These are phyloP conservation scores for Hortaea sp. DNA, from an alignment of 2,329 filamentous ascomycete genomes.

Conservation along the genomic window DNA sequence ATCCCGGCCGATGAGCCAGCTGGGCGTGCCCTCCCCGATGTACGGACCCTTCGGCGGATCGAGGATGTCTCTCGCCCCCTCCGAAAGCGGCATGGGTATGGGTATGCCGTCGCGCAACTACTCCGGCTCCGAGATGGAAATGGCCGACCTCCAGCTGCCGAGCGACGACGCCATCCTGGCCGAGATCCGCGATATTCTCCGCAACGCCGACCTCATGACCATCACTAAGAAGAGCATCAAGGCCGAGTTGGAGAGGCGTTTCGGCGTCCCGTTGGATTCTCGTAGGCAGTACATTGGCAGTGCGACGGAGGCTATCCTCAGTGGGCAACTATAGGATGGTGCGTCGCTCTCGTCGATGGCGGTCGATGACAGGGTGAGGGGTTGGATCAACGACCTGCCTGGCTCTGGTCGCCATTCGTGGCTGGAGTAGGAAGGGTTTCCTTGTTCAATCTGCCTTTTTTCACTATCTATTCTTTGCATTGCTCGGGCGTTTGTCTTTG, in stretches of 20 bases:
- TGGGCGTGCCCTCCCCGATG: slow-evolving; percentile 40
- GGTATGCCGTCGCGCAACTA: slow-evolving; percentile 14
- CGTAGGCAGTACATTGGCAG: slow-evolving; percentile 77
- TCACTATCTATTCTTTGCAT: too few relatives aligned
- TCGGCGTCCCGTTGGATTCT: slow-evolving; percentile 73
- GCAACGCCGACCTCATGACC: slow-evolving; percentile 88
- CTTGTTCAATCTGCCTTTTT: too few relatives aligned
- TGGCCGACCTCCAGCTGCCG: slow-evolving; percentile 55
- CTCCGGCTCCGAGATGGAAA: slow-evolving; percentile 47
- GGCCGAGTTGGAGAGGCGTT: slow-evolving; percentile 79
- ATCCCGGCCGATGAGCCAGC: slow-evolving; percentile 48
- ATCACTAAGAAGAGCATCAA: slow-evolving; percentile 99
- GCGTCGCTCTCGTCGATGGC: background rate
- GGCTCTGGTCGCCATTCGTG: too few relatives aligned
- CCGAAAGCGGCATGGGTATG: slow-evolving; percentile 40
- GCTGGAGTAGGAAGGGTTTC: too few relatives aligned
- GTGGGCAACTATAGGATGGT: slow-evolving; percentile 26
- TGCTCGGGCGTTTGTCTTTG: too few relatives aligned
- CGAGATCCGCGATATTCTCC: slow-evolving; percentile 89
- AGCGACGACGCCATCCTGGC: slow-evolving; percentile 81
- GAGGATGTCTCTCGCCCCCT: slow-evolving; percentile 68
- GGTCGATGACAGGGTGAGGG: background rate
- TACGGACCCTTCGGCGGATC: slow-evolving; percentile 35
- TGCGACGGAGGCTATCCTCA: slow-evolving; percentile 33
- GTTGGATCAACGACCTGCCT: too few relatives aligned